Percentiles rank a stretch among this genome's conserved stretches.
phyloP scores from a whole-genome alignment of 208 protist species.

The Phytomonas sp. region DNA sequence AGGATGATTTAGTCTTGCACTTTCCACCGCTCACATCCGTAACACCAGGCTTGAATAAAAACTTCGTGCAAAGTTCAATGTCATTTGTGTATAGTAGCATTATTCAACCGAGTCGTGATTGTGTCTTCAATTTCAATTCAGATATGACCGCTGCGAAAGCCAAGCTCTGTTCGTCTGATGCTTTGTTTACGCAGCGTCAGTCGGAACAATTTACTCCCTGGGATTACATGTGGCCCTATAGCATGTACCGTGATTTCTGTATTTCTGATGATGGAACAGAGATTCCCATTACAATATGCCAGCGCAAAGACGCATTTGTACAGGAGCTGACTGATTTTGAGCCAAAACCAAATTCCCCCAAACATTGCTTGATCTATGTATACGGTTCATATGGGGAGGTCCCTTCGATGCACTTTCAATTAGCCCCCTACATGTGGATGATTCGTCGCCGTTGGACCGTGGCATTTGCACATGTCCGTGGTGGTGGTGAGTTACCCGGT shows the following conservation, averaged over 20 bases:
- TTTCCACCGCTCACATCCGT: constrained; percentile 72
- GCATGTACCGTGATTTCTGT: constrained; percentile 84
- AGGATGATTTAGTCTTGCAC: constrained; percentile 79
- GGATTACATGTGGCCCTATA: constrained; percentile 93
- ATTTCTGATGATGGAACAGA: constrained; percentile 77
- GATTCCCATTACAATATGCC: constrained; percentile 87
- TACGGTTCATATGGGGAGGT: constrained; percentile 88
- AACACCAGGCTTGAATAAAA: constrained; percentile 85
- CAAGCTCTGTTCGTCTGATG: constrained; percentile 53
- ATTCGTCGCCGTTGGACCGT: constrained; percentile 84
- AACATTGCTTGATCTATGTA: constrained; percentile 88
- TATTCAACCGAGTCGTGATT: constrained; percentile 74
- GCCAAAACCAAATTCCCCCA: constrained; percentile 71
- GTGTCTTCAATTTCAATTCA: constrained; percentile 78
- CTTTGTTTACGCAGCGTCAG: constrained; percentile 87
- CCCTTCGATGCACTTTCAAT: constrained; percentile 89
- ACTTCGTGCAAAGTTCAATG: constrained; percentile 83
- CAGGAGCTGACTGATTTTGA: constrained; percentile 89
- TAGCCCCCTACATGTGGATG: constrained; percentile 92
- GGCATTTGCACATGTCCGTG: constrained; percentile 89
- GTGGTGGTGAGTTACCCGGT: constrained; percentile 85
- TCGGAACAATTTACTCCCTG: constrained; percentile 85
- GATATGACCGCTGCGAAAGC: constrained; percentile 63
- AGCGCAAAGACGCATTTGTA: constrained; percentile 79
- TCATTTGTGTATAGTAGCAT: constrained; percentile 86